Base-by-base conservation (phyloP, 768 basidiomycete species). In the Kondoa malvinella region DNA sequence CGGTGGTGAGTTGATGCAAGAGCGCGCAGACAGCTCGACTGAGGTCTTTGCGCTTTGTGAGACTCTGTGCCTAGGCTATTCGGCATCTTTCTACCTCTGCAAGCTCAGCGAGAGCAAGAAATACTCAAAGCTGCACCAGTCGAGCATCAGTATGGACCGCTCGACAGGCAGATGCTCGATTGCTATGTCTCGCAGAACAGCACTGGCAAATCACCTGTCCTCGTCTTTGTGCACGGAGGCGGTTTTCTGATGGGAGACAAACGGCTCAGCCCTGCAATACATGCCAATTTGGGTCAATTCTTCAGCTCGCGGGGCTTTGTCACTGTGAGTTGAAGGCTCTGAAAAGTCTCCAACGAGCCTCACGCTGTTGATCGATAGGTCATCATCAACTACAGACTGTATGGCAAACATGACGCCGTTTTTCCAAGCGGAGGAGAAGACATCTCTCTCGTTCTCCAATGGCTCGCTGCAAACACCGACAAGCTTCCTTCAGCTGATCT, bases 361-460 rank as follows among this genome's bases (percentile, higher is more conserved):
- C n/a, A n/a, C n/a, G n/a, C n/a, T n/a, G n/a, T n/a, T n/a, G n/a
- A n/a, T n/a, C n/a, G n/a, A 50, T 50, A 64, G 62, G 21, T 64
- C 62, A 32, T 64, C 2, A 31, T 34, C 62, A 33, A 64, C 33
- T 64, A 64, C 29, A 25, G 62, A 25, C 31, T 64, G 2, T 34
- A 64, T 34, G n/a, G n/a, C n/a, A n/a, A n/a, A n/a, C 29, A 1
- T 1, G 33, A 34, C 26, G 31, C 62, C 2, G 32, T 16, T 16
- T 64, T 64, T 25, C 62, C 62, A 14, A 33, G 31, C 2, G 62
- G 62, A 4, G 62, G 8, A 31, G 62, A 64, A 32, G 62, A 64
- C 33, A 3, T 64, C 31, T 64, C 62, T n/a, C 62, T 64, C 29
- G 26, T 34, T 2, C 33, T 64, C 8, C 62, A 33, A 4, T 64